These are phyloP conservation scores for Fusarium sp. DNA, from an alignment of 2,329 filamentous ascomycete genomes.

Conservation along the genomic window DNA sequence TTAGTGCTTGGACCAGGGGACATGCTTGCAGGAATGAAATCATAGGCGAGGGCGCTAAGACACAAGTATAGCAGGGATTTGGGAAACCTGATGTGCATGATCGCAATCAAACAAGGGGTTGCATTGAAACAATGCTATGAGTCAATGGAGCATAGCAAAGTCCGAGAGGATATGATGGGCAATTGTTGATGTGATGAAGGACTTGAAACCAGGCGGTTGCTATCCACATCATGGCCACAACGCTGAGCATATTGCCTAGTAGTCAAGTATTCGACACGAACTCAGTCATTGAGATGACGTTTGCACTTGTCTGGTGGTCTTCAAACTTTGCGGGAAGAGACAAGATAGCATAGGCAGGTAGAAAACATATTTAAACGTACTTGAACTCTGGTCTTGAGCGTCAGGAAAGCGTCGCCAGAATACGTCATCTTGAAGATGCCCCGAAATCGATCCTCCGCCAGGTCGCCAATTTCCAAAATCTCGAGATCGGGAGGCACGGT, in stretches of 20 bases:
- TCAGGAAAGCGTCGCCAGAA: slow-evolving; percentile 92
- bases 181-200: slow-evolving; percentile 9
- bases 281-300: background rate
- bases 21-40: slow-evolving; percentile 39
- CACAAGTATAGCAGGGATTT: slow-evolving; percentile 8
- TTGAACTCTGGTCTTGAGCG: slow-evolving; percentile 94
- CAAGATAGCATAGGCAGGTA: slow-evolving; percentile 1
- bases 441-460: slow-evolving; percentile 95
- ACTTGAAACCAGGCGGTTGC: slow-evolving; percentile 8
- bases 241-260: background rate
- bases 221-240: slow-evolving; percentile 9
- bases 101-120: slow-evolving; percentile 21
- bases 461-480: slow-evolving; percentile 95
- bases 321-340: slow-evolving; percentile 5
- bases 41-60: slow-evolving; percentile 23
- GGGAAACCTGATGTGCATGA: slow-evolving; percentile 23
- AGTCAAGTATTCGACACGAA: background rate
- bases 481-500: slow-evolving; percentile 94
- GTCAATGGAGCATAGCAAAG: background rate
- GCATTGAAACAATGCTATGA: slow-evolving; percentile 19
- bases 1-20: slow-evolving; percentile 53
- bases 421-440: slow-evolving; percentile 99
- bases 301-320: background rate
- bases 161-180: slow-evolving; percentile 3
- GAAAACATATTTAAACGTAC: slow-evolving; percentile 57